Percentiles rank a stretch among this genome's conserved stretches.
These are phyloP conservation scores for Penicillium longicatenatum DNA, from an alignment of 495 filamentous ascomycete species.

Conservation along the genomic window DNA sequence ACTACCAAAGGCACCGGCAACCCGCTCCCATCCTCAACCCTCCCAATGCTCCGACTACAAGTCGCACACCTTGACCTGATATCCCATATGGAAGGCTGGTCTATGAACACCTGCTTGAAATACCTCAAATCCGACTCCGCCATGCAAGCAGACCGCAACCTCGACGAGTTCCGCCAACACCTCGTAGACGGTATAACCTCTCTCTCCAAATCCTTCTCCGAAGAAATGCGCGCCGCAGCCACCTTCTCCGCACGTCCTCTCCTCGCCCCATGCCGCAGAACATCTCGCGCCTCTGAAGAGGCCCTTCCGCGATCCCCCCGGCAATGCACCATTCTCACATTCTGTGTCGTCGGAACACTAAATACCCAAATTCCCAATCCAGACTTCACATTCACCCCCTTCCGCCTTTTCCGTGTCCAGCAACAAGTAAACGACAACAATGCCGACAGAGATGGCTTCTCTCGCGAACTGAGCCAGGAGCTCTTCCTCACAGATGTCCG, in stretches of 20 bases:
- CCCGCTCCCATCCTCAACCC: conserved; percentile 64
- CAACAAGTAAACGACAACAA: conserved; percentile 55
- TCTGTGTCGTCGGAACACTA: conserved; percentile 59
- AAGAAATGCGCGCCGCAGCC: conserved; percentile 48
- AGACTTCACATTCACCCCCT: conserved; percentile 48
- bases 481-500: conserved; percentile 34
- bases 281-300: conserved; percentile 26
- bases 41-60: conserved; percentile 59
- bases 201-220: conserved; percentile 46
- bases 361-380: conserved; percentile 41
- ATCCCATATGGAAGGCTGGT: conserved; percentile 57
- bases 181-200: conserved; percentile 42
- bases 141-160: conserved; percentile 30
- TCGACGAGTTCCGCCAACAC: conserved; percentile 43
- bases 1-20: conserved; percentile 64
- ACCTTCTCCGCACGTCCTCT: conserved; percentile 52
- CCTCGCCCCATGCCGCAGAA: conserved; percentile 41
- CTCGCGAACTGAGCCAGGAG: conserved; percentile 41
- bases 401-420: conserved; percentile 58
- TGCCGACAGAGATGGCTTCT: conserved; percentile 53
- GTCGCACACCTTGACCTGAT: conserved; percentile 60
- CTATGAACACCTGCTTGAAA: conserved; percentile 52
- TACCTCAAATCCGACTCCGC: conserved; percentile 42
- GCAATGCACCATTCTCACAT: conserved; percentile 47
- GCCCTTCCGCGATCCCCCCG: conserved; percentile 4